Percentiles rank a stretch among this genome's conserved stretches.
phyloP scores from a whole-genome alignment of 2,329 filamentous ascomycete genomes.

The Tolypocladium paradoxum region DNA sequence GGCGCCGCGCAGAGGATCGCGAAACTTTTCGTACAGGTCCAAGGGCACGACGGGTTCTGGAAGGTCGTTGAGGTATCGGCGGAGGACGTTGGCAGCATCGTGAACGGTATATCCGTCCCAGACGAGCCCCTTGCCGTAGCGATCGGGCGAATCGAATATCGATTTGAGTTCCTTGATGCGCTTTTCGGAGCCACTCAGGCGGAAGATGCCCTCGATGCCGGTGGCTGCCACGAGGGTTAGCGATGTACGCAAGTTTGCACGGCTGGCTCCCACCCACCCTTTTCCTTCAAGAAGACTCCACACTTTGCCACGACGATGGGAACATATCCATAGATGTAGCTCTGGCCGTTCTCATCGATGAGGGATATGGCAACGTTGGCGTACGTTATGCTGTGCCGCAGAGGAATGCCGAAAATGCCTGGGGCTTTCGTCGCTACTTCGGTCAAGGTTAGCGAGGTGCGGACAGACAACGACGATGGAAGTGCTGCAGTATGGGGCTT shows the following conservation, averaged over 20 bases:
- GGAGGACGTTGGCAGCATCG: constrained; percentile 91
- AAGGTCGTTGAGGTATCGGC: constrained; percentile 89
- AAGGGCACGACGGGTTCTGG: constrained; percentile 94
- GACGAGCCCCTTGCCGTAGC: constrained; percentile 91
- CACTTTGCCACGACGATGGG: constrained; percentile 98
- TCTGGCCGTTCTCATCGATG: constrained; percentile 82
- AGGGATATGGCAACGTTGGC: constrained; percentile 97
- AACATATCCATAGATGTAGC: constrained; percentile 97
- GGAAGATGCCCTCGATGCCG: constrained; percentile 91
- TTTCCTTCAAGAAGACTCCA: constrained; percentile 94
- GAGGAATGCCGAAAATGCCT: constrained; percentile 88
- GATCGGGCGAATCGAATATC: constrained; percentile 85
- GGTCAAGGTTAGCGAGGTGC: constrained; percentile 10
- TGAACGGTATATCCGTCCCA: constrained; percentile 98
- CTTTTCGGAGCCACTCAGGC: constrained; percentile 90
- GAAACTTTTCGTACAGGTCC: constrained; percentile 84
- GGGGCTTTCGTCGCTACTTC: constrained; percentile 38
- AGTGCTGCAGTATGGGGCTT: neutral
- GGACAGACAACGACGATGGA: neutral
- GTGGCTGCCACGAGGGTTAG: constrained; percentile 52
- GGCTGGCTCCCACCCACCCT: constrained; percentile 48
- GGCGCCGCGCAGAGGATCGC: constrained; percentile 63
- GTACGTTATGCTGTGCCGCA: constrained; percentile 91
- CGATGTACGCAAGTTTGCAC: neutral
- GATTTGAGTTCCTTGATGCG: constrained; percentile 93